These are phyloP conservation scores for Rhizomucor miehei DNA, from an alignment of 371 early-diverging fungal genomes.

Conservation along the genomic window DNA sequence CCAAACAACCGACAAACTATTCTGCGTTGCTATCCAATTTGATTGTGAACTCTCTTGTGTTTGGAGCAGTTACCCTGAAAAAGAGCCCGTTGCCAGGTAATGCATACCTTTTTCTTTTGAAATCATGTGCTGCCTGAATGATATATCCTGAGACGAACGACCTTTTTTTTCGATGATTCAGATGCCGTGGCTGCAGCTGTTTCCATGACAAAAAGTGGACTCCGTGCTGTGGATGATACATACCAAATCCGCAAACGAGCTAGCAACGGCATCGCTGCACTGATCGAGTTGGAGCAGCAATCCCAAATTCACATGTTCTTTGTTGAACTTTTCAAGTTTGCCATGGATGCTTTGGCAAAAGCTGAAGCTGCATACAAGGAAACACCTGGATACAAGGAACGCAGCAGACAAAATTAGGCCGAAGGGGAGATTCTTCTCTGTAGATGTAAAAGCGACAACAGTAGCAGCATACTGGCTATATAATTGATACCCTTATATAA, in stretches of 20 bases:
- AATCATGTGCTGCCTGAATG: too few relatives aligned
- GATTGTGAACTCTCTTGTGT: slow-evolving; percentile 53
- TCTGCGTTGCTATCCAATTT: slow-evolving; percentile 19
- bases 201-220: slow-evolving; percentile 35
- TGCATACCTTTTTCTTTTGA: background rate
- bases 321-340: slow-evolving; percentile 32
- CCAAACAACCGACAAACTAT: background rate
- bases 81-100: slow-evolving; percentile 58
- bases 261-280: slow-evolving; percentile 51
- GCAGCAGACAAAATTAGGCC: background rate
- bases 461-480: too few relatives aligned
- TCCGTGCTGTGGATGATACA: slow-evolving; percentile 52
- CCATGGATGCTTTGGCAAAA: slow-evolving; percentile 35
- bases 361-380: slow-evolving; percentile 62
- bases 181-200: slow-evolving; percentile 43
- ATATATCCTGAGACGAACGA: too few relatives aligned
- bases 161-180: background rate
- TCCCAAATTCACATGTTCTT: slow-evolving; percentile 60
- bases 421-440: too few relatives aligned
- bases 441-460: too few relatives aligned
- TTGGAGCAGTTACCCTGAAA: slow-evolving; percentile 57
- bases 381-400: slow-evolving; percentile 29
- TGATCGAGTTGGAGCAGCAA: slow-evolving; percentile 58
- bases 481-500: too few relatives aligned
- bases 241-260: slow-evolving; percentile 56